Conservation (phyloP, 2,329 filamentous ascomycete genomes). For the Aspergillus tamarii region DNA sequence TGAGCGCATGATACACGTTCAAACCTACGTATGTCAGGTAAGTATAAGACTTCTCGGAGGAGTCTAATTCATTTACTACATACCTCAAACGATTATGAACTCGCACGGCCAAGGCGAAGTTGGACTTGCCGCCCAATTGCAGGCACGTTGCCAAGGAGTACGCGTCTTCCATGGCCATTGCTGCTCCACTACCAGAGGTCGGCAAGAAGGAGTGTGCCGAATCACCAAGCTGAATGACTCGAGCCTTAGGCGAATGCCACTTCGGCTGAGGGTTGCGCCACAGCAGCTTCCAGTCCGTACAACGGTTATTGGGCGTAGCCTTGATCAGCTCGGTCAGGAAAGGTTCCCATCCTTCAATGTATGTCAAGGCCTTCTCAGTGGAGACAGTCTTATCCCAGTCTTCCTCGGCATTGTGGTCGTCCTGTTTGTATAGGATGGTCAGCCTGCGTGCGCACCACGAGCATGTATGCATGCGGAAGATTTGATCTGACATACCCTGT, state of each 20-base stretch:
- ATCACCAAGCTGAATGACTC: conserved; percentile 9
- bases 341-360: neutral
- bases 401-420: neutral
- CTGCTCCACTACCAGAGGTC: neutral
- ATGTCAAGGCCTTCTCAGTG: neutral
- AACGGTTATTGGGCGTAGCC: neutral
- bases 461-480: no score
- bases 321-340: neutral
- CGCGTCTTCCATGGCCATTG: conserved; percentile 14
- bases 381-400: neutral
- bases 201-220: conserved; percentile 11
- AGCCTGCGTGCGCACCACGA: neutral
- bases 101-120: conserved; percentile 29
- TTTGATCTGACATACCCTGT: neutral
- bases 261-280: neutral
- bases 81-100: conserved; percentile 37
- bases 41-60: neutral
- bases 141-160: conserved; percentile 26
- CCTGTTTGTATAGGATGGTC: neutral
- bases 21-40: neutral
- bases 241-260: neutral
- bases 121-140: conserved; percentile 43
- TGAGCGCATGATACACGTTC: conserved; percentile 53
- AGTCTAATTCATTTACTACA: neutral
- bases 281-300: neutral